Percentiles rank a stretch among this genome's conserved stretches.
phyloP scores from a whole-genome alignment of 2,329 filamentous ascomycete genomes.

The Penicillium nordicum region DNA sequence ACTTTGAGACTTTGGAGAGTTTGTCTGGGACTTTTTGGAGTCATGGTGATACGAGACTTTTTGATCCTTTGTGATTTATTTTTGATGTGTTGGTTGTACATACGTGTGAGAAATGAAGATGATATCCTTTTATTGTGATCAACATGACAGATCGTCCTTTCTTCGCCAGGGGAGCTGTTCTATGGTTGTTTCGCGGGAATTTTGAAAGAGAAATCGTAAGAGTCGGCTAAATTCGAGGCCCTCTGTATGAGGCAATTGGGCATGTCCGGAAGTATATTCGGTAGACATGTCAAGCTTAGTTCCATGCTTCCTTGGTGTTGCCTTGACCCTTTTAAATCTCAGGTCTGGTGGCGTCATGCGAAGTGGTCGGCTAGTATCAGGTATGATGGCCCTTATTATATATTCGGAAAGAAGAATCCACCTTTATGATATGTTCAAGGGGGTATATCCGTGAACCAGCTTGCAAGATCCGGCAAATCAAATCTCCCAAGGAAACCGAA shows the following conservation, averaged over 20 bases:
- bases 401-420: too few relatives aligned
- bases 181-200: too few relatives aligned
- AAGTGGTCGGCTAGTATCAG: neutral
- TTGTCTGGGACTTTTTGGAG: conserved; percentile 31
- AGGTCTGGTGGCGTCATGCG: too few relatives aligned
- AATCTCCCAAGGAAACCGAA: conserved; percentile 23
- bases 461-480: conserved; percentile 23
- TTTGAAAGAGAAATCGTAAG: neutral
- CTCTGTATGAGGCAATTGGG: neutral
- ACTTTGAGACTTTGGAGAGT: conserved; percentile 38
- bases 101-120: neutral
- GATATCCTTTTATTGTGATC: neutral
- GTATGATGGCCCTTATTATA: neutral
- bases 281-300: neutral
- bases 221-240: neutral
- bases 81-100: neutral
- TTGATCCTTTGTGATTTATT: conserved; percentile 27
- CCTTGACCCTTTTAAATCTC: neutral
- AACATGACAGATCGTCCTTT: neutral
- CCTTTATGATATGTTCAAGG: neutral
- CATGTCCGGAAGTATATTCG: neutral
- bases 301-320: neutral
- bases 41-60: conserved; percentile 26
- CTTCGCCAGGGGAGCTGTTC: too few relatives aligned
- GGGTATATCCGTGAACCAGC: conserved; percentile 21